phyloP scores from a whole-genome alignment of 1,139 yeast species.

The Hansenula lynferdii region DNA sequence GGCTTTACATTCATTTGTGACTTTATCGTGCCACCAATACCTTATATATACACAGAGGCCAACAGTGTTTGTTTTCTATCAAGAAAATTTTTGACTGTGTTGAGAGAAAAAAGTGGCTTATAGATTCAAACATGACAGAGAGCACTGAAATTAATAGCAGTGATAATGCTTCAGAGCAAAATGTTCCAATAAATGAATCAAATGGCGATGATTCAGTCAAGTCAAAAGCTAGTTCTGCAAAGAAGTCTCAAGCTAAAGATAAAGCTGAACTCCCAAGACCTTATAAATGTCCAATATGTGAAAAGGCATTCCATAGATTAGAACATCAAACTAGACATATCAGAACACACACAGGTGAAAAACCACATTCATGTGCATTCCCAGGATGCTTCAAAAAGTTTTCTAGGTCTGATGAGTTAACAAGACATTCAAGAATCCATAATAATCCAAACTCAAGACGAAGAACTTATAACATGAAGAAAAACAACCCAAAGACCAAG shows the following conservation, averaged over 20 bases:
- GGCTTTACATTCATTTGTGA: too few relatives aligned
- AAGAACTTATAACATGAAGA: conserved; percentile 30
- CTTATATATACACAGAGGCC: too few relatives aligned
- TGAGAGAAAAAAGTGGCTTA: too few relatives aligned
- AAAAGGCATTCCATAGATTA: conserved; percentile 84
- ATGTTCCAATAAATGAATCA: too few relatives aligned
- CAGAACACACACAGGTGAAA: conserved; percentile 93
- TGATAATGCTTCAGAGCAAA: too few relatives aligned
- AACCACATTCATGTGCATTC: conserved; percentile 83
- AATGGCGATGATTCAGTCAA: too few relatives aligned
- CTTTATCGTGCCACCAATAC: too few relatives aligned
- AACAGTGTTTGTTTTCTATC: too few relatives aligned
- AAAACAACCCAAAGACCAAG: conserved; percentile 14
- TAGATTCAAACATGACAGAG: too few relatives aligned
- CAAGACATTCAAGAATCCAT: conserved; percentile 86
- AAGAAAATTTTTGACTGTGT: too few relatives aligned
- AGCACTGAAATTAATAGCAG: too few relatives aligned
- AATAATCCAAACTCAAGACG: conserved; percentile 68
- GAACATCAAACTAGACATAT: conserved; percentile 96
- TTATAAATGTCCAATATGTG: conserved; percentile 87
- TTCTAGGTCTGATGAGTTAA: conserved; percentile 84
- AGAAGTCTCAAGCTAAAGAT: conserved; percentile 8
- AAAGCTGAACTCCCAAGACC: conserved; percentile 37
- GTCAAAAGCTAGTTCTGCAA: too few relatives aligned
- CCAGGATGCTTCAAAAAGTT: conserved; percentile 87